A percentile compares a stretch with the other conserved stretches of the same genome.
These are phyloP conservation scores for Sclerospora graminicola DNA, from an alignment of 352 stramenopile genomes.

Conservation along the genomic window DNA sequence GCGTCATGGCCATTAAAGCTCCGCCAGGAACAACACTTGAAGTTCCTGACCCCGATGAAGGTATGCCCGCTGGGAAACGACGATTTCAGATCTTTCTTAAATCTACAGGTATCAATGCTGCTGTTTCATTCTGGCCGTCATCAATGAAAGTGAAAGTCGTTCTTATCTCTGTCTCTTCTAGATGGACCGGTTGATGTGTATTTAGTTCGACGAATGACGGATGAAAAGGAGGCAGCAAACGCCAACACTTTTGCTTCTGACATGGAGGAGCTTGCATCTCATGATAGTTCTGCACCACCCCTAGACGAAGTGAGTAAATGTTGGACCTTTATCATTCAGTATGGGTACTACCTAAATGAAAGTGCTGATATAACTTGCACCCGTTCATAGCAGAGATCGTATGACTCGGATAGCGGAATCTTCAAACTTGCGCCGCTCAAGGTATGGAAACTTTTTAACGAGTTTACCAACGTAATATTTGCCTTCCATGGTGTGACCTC, in stretches of 20 bases:
- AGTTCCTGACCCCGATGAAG: constrained; percentile 91
- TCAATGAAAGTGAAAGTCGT: not conserved
- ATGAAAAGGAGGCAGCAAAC: constrained; percentile 30
- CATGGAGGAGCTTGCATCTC: constrained; percentile 8
- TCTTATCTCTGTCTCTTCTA: constrained; percentile 7
- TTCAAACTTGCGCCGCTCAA: constrained; percentile 83
- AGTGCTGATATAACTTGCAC: constrained; percentile 1
- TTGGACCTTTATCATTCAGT: not conserved
- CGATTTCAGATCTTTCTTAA: constrained; percentile 94
- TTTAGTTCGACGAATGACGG: constrained; percentile 60
- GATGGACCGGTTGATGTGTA: constrained; percentile 87
- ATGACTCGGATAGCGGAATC: constrained; percentile 71
- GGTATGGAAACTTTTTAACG: constrained; percentile 24
- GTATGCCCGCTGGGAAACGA: constrained; percentile 80
- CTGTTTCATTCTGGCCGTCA: not conserved
- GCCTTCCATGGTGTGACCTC: too few relatives aligned
- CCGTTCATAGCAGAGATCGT: constrained; percentile 48
- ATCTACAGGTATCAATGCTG: constrained; percentile 43
- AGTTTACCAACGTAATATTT: not conserved
- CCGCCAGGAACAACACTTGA: constrained; percentile 90
- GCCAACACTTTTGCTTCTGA: constrained; percentile 10
- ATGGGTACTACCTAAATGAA: not conserved
- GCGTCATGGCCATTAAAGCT: constrained; percentile 91
- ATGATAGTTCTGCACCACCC: constrained; percentile 27
- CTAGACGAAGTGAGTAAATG: constrained; percentile 41